A percentile compares a stretch with the other conserved stretches of the same genome.
Conservation (phyloP, 2,329 filamentous ascomycete species). For the Phaeoacremonium minimum region DNA sequence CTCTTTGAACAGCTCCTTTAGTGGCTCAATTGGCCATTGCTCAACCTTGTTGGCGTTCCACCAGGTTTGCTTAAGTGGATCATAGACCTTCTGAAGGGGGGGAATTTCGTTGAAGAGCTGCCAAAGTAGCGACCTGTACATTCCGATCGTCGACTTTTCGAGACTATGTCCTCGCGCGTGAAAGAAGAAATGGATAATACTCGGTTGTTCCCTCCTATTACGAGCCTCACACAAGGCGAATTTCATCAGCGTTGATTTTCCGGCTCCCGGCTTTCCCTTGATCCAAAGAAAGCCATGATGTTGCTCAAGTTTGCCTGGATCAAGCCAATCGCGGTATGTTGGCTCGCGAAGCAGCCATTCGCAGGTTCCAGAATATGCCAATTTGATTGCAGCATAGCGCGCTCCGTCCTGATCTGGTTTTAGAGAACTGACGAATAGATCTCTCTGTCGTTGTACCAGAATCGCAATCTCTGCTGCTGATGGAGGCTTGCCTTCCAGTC, state of each 20-base stretch:
- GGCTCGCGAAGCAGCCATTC: not conserved
- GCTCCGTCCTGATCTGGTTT: too few species aligned
- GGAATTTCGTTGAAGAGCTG: slow-evolving; percentile 32
- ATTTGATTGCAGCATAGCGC: too few species aligned
- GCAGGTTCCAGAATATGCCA: not conserved
- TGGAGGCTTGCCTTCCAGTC: too few species aligned
- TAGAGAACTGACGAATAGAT: too few species aligned
- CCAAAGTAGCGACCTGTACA: slow-evolving; percentile 42
- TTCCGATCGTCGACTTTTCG: slow-evolving; percentile 36
- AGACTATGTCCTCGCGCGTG: slow-evolving; percentile 35
- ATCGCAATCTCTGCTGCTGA: too few species aligned
- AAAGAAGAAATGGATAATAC: slow-evolving; percentile 39
- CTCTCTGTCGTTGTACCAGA: too few species aligned
- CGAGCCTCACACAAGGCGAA: slow-evolving; percentile 13
- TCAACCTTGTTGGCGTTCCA: slow-evolving; percentile 7
- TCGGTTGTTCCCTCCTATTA: not conserved
- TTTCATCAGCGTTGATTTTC: slow-evolving; percentile 40
- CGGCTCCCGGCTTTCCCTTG: slow-evolving; percentile 34
- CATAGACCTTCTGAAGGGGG: slow-evolving; percentile 23
- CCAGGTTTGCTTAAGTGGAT: not conserved
- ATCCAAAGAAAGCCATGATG: slow-evolving; percentile 37
- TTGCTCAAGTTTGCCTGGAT: not conserved
- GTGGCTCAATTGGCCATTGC: too few species aligned
- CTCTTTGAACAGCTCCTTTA: slow-evolving; percentile 9
- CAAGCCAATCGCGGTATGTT: not conserved